Conservation (phyloP, 129 eudicot genomes). For the Tagetes patula region DNA sequence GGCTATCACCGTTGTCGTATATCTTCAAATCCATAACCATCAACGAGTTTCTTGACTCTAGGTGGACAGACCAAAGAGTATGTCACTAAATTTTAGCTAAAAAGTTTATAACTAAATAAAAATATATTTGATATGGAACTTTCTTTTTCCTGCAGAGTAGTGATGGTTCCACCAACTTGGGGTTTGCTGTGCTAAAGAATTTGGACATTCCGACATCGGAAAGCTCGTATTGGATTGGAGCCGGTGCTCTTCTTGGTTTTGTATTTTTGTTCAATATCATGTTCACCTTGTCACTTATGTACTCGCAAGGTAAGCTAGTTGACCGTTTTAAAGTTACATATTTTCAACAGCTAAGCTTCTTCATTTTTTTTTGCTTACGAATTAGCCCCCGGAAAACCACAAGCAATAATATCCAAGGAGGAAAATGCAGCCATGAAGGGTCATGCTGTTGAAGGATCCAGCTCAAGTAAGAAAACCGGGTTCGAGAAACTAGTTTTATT, state of each 20-base stretch:
- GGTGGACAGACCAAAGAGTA: constrained; percentile 51
- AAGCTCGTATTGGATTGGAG: constrained; percentile 5
- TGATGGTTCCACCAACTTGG: background rate
- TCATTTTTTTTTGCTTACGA: background rate
- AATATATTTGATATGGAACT: no score
- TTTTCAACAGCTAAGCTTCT: background rate
- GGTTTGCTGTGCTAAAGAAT: background rate
- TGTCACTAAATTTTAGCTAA: background rate
- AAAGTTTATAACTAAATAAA: no score
- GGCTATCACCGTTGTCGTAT: constrained; percentile 57
- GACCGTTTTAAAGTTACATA: background rate
- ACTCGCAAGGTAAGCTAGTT: background rate
- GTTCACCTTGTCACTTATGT: background rate
- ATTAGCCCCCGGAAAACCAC: background rate
- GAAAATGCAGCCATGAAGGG: constrained; percentile 39
- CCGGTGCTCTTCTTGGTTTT: background rate
- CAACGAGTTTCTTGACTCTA: constrained; percentile 48
- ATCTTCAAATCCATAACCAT: constrained; percentile 46
- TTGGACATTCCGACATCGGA: background rate
- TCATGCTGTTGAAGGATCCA: constrained; percentile 7
- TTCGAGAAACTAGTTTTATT: background rate
- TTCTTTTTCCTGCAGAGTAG: background rate
- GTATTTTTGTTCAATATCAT: background rate
- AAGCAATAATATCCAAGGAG: constrained; percentile 37
- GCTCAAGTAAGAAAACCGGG: constrained; percentile 28